Conservation (phyloP, 495 filamentous ascomycete genomes). For the Penicillium atrosanguineum region DNA sequence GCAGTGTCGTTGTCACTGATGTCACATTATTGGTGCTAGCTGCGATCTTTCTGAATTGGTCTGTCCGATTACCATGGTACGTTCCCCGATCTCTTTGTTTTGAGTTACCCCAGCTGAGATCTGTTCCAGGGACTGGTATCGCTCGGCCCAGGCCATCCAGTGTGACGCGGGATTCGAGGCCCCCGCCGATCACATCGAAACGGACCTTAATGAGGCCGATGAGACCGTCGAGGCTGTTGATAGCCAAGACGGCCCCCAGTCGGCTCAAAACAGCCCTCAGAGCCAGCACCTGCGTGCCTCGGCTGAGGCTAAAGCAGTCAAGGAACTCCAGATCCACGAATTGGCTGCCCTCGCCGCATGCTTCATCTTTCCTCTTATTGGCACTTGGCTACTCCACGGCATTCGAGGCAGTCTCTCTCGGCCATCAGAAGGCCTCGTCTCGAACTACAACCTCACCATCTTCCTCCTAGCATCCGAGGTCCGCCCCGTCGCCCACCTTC, state of each 20-base stretch:
- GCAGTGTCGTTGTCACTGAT: constrained; percentile 78
- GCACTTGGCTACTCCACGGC: constrained; percentile 74
- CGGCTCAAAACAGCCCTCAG: neutral
- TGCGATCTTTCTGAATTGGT: constrained; percentile 91
- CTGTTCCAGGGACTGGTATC: constrained; percentile 77
- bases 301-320: constrained; percentile 36
- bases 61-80: constrained; percentile 85
- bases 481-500: constrained; percentile 72
- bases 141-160: constrained; percentile 66
- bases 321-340: constrained; percentile 73
- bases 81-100: neutral
- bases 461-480: constrained; percentile 88
- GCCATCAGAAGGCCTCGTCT: constrained; percentile 82
- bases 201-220: constrained; percentile 10
- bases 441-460: constrained; percentile 90
- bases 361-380: constrained; percentile 74
- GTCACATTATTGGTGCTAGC: constrained; percentile 74
- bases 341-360: constrained; percentile 69
- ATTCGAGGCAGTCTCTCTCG: constrained; percentile 74
- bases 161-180: constrained; percentile 45
- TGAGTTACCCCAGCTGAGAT: neutral
- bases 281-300: constrained; percentile 7
- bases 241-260: neutral
- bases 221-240: constrained; percentile 9
- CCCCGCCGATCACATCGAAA: constrained; percentile 31